Conservation (phyloP, 208 protist species). For the Strigomonas galati region DNA sequence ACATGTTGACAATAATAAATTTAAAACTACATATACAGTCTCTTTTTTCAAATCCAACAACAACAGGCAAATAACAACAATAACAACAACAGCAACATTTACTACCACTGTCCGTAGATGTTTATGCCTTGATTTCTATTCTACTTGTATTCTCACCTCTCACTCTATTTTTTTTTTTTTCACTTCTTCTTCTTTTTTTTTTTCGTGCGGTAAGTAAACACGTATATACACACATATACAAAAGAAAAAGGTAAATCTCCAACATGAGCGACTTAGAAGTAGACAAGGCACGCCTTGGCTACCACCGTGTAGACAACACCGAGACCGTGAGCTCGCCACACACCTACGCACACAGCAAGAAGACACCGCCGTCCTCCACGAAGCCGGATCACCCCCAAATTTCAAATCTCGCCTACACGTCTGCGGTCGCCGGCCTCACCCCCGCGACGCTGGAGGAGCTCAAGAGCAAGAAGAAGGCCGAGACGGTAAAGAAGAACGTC, state of each 20-base stretch:
- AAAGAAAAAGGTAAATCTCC: not conserved
- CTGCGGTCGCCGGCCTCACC: conserved; percentile 54
- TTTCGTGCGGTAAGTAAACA: not conserved
- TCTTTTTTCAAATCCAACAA: not conserved
- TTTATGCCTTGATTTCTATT: conserved; percentile 1
- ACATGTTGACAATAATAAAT: too few relatives aligned
- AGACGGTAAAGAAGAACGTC: conserved; percentile 11
- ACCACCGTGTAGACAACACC: conserved; percentile 70
- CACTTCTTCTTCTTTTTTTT: not conserved
- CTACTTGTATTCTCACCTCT: too few relatives aligned
- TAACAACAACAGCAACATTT: not conserved
- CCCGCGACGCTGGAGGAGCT: conserved; percentile 1
- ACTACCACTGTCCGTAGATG: not conserved
- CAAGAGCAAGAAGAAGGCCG: not conserved
- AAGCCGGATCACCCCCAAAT: conserved; percentile 60
- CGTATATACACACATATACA: not conserved
- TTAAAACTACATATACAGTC: too few relatives aligned
- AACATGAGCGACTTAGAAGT: conserved; percentile 16
- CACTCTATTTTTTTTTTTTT: conserved; percentile 2
- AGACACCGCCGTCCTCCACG: conserved; percentile 41
- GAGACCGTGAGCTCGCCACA: conserved; percentile 84
- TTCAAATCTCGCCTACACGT: conserved; percentile 68
- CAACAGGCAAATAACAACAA: not conserved
- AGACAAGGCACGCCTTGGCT: conserved; percentile 69
- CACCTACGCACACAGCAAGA: conserved; percentile 54